phyloP scores from a whole-genome alignment of 345 rosid genomes.

The Iberis pinnata region DNA sequence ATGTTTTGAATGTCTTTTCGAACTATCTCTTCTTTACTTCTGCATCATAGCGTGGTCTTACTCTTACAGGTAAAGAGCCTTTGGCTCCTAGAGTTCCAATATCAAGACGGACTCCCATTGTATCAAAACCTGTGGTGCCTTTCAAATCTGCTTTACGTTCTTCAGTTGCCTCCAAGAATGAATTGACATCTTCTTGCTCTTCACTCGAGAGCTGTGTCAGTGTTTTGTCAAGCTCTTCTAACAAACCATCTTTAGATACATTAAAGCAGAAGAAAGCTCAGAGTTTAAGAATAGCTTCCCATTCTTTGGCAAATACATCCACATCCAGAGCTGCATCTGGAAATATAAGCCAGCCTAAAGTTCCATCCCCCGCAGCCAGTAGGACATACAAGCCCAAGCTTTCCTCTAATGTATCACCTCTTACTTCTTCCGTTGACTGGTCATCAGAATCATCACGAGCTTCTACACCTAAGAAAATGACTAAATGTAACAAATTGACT shows the following conservation, averaged over 20 bases:
- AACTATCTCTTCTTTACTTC: slow-evolving; percentile 3
- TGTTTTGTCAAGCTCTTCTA: slow-evolving; percentile 39
- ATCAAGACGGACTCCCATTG: slow-evolving; percentile 27
- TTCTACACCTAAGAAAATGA: slow-evolving; percentile 46
- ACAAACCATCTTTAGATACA: slow-evolving; percentile 35
- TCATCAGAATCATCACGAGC: slow-evolving; percentile 52
- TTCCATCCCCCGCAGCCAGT: slow-evolving; percentile 35
- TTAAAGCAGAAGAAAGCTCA: slow-evolving; percentile 34
- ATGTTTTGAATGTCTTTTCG: background rate
- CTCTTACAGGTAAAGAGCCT: slow-evolving; percentile 47
- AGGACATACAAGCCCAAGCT: slow-evolving; percentile 41
- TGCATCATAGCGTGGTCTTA: too few relatives aligned
- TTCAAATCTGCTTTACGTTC: slow-evolving; percentile 38
- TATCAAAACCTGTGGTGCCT: slow-evolving; percentile 42
- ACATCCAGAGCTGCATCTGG: slow-evolving; percentile 32
- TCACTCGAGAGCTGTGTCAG: slow-evolving; percentile 60
- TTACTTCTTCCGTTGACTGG: slow-evolving; percentile 78
- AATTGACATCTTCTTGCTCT: slow-evolving; percentile 53
- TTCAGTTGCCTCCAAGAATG: slow-evolving; percentile 42
- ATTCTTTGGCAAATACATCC: slow-evolving; percentile 32
- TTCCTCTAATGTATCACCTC: slow-evolving; percentile 47
- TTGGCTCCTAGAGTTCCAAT: slow-evolving; percentile 30
- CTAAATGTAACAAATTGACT: slow-evolving; percentile 22
- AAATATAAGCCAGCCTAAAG: slow-evolving; percentile 36
- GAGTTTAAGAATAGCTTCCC: slow-evolving; percentile 30